Base-by-base conservation (phyloP, 495 filamentous ascomycete genomes). In the Xylaria cubensis region DNA sequence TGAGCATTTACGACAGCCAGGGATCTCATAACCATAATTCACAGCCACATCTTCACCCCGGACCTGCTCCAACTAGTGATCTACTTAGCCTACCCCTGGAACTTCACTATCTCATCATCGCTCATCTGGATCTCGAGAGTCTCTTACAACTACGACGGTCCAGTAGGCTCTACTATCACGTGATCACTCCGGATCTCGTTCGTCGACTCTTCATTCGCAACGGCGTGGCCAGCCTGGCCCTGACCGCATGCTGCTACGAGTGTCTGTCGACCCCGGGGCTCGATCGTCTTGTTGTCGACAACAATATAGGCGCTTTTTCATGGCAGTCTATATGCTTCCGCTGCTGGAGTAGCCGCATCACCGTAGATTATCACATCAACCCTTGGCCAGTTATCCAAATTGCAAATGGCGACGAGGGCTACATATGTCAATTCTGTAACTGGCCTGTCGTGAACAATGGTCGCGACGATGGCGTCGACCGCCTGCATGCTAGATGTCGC, bases 391-490 rank as follows among this genome's bases (percentile, higher is more conserved):
- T 79, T 21, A 71, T 79, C 0, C 62, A 73, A 64, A 74, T 78
- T 58, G 77, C 58, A 51, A 78, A 79, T 51, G 77, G 77, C 51
- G 74, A 75, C 26, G 73, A 75, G n/a, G 77, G 77, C 63, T 78
- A 79, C 67, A 76, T 79, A 56, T 79, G 77, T 42, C 77, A 79
- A 55, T 79, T 79, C 50, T 79, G 77, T 66, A 78, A 74, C 21
- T 79, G 77, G 77, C 77, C 77, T 8, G 77, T 79, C 41, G 75
- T 68, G 36, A 68, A 78, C 42, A 74, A 73, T 64, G 74, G 75
- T 61, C 50, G 67, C 3, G 73, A 70, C 36, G 75, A 71, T 41
- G 69, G 74, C n/a, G 73, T 72, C 21, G 75, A 70, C 50, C 72
- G 76, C 58, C 76, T 79, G 69, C 77, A 79, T 58, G 75, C 75